A percentile compares a stretch with the other conserved stretches of the same genome.
These are phyloP conservation scores for Oryza meridionalis DNA, from an alignment of 176 grass and related monocot species.

Conservation along the genomic window DNA sequence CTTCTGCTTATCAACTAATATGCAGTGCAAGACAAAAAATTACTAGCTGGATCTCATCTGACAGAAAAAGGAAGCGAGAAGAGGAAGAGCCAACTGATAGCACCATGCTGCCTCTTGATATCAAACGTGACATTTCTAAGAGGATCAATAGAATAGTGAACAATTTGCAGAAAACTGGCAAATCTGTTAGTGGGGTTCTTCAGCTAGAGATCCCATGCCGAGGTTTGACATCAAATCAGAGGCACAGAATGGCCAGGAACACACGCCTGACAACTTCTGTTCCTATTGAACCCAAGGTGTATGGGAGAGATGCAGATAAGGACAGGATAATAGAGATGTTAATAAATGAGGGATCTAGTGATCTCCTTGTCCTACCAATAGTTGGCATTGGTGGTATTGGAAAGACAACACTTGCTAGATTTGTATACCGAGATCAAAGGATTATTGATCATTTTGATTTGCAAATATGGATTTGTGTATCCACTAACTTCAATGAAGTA, in stretches of 20 bases:
- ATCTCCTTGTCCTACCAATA: conserved; percentile 31
- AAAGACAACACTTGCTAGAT: conserved; percentile 46
- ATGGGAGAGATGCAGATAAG: conserved; percentile 41
- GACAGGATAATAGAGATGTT: conserved; percentile 36
- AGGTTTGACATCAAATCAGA: not conserved
- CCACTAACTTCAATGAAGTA: not conserved
- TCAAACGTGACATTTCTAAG: conserved; percentile 9
- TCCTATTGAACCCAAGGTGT: conserved; percentile 20
- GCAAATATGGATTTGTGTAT: conserved; percentile 48
- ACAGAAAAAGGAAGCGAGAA: conserved; percentile 27
- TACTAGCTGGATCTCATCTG: not conserved
- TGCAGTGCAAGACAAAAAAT: not conserved
- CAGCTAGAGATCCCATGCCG: not conserved
- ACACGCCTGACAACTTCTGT: conserved; percentile 35
- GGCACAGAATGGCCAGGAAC: not conserved
- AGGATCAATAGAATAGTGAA: conserved; percentile 38
- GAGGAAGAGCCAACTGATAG: not conserved
- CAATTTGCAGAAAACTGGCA: not conserved
- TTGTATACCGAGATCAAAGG: conserved; percentile 29
- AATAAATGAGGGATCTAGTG: not conserved
- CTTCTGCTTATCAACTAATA: not conserved
- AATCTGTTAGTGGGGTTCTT: not conserved
- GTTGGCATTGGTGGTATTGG: conserved; percentile 56
- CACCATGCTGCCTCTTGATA: conserved; percentile 3
- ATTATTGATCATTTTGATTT: conserved; percentile 37